Evolutionary conservation across 78 protist genomes (phyloP), one percentile per base, ranked within the genome.

Genomic region (Monocercomonoides exilis): DNA sequence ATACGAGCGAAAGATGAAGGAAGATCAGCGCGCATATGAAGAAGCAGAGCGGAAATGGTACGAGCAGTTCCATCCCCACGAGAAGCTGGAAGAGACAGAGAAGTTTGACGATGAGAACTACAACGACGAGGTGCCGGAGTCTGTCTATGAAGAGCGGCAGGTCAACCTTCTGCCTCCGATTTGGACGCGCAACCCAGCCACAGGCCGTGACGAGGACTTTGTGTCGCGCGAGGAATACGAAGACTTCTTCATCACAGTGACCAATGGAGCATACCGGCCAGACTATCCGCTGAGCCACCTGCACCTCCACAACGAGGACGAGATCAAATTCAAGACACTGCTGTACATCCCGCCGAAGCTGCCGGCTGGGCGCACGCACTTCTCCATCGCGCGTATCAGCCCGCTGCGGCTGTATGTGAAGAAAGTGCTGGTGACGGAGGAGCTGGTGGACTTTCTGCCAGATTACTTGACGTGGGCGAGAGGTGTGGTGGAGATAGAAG

Each of bases 401-500:
- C 70, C 38, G 21, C 70, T 54, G 11, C 70, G 70, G 70, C 70
- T 54, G 70, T 54, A 54, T 54, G 98, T 98, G n/a, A 93, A 96
- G 86, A 91, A 99, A 1, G 99, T 98, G 79, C 44, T 77, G 79
- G 87, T 90, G 80, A 89, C 98, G 44, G 99, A 96, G 80, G 97
- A 94, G 70, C 77, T 96, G 81, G 86, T 89, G 41, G 99, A 97
- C 35, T 70, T 97, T 1, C 87, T 97, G 86, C 99, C 99, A 46
- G 84, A 89, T 35, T 98, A 96, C 95, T 93, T 98, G 11, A 2
- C 79, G 41, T 98, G 97, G 93, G 44, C 98, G 81, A 84, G 86
- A 41, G 99, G 99, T 43, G 91, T 98, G 35, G 97, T 98, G 36
- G 99, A 99, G 92, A 92, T 96, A 41, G 99, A 98, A 92, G 99